Evolutionary conservation across 2,329 filamentous ascomycete species (phyloP).

Genomic region (Trichoderma sp.): DNA sequence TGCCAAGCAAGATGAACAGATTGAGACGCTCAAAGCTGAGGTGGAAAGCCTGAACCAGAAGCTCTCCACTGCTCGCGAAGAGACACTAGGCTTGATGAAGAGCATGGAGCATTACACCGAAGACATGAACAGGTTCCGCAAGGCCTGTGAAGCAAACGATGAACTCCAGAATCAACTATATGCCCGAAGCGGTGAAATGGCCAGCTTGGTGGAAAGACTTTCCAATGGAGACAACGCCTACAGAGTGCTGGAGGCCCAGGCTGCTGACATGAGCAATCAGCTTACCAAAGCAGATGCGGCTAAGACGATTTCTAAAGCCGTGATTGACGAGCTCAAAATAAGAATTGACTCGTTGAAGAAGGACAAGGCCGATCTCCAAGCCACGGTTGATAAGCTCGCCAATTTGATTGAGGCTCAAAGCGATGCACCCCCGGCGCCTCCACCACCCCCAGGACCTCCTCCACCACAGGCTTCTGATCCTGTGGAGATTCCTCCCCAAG

Average conservation of each 20-base stretch:
- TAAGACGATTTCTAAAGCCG: slow-evolving; percentile 46
- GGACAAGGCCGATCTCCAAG: slow-evolving; percentile 37
- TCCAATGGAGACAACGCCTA: slow-evolving; percentile 48
- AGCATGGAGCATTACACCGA: slow-evolving; percentile 68
- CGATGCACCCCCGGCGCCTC: slow-evolving; percentile 27
- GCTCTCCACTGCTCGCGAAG: slow-evolving; percentile 70
- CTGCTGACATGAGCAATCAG: slow-evolving; percentile 45
- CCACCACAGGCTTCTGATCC: slow-evolving; percentile 30
- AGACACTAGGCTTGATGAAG: slow-evolving; percentile 64
- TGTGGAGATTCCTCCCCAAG: slow-evolving; percentile 27
- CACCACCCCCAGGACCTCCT: slow-evolving; percentile 31
- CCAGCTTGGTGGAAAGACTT: slow-evolving; percentile 52
- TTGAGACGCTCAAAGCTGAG: slow-evolving; percentile 69
- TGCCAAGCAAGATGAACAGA: slow-evolving; percentile 65
- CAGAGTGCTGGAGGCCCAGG: slow-evolving; percentile 44
- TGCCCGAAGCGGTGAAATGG: slow-evolving; percentile 51
- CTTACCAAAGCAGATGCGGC: slow-evolving; percentile 43
- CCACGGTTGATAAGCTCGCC: slow-evolving; percentile 45
- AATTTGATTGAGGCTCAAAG: slow-evolving; percentile 43
- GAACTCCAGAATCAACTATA: slow-evolving; percentile 54
- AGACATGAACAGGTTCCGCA: slow-evolving; percentile 57
- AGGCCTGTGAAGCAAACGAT: slow-evolving; percentile 43
- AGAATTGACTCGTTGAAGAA: slow-evolving; percentile 42
- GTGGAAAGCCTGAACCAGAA: slow-evolving; percentile 70
- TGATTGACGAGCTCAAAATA: slow-evolving; percentile 41